These are phyloP conservation scores for Phialocephala sp. DNA, from an alignment of 2,329 filamentous ascomycete species.

Conservation along the genomic window DNA sequence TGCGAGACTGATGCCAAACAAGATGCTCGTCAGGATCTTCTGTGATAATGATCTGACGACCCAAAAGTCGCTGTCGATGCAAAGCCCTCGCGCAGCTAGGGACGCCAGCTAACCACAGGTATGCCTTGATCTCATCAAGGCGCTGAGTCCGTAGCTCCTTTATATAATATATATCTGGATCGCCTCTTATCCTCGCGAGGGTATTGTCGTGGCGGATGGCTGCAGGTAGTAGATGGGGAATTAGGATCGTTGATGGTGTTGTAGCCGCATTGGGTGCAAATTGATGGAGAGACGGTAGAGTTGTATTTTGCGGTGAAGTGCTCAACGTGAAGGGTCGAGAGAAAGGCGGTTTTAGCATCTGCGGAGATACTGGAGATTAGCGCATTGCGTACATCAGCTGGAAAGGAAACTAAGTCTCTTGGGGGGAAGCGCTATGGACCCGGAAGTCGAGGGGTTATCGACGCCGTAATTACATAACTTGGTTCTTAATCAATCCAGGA, in stretches of 20 bases:
- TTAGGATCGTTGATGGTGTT: slow-evolving; percentile 12
- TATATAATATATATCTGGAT: slow-evolving; percentile 21
- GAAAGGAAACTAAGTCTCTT: no score
- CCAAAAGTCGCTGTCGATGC: slow-evolving; percentile 43
- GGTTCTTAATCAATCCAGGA: no score
- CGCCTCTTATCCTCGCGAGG: slow-evolving; percentile 19
- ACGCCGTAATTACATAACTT: no score
- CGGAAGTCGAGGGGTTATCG: no score
- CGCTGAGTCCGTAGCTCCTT: slow-evolving; percentile 18
- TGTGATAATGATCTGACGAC: slow-evolving; percentile 44
- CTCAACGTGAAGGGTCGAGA: slow-evolving; percentile 12
- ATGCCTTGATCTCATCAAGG: slow-evolving; percentile 18
- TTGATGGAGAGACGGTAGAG: slow-evolving; percentile 1
- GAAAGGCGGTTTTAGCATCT: slow-evolving; percentile 24
- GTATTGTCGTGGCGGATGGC: slow-evolving; percentile 18
- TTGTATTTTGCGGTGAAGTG: slow-evolving; percentile 6
- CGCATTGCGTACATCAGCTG: no score
- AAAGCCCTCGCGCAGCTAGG: slow-evolving; percentile 32
- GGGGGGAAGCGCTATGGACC: no score
- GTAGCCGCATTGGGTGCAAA: background rate
- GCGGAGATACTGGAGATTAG: background rate
- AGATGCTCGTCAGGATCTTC: slow-evolving; percentile 38
- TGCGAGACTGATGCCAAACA: slow-evolving; percentile 38
- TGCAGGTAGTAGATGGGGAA: slow-evolving; percentile 20
- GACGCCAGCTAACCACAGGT: slow-evolving; percentile 28